A percentile compares a stretch with the other conserved stretches of the same genome.
phyloP scores from a whole-genome alignment of 192 early-diverging fungal species.

The Dissophora ornata region DNA sequence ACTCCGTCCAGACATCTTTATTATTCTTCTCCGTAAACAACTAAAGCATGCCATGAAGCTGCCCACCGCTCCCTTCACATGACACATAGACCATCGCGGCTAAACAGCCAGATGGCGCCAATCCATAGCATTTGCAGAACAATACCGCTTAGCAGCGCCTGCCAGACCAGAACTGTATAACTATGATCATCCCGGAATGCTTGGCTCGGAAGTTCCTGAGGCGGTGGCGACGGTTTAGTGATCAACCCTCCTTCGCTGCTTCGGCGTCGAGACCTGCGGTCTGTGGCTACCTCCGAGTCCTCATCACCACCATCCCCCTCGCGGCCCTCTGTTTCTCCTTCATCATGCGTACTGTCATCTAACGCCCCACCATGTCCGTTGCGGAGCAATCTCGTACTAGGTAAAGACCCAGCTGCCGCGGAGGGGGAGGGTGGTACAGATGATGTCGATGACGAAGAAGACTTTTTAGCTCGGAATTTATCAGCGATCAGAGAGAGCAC shows the following conservation, averaged over 20 bases:
- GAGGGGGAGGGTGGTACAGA: no score
- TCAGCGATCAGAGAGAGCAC: constrained; percentile 22
- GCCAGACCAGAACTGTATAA: constrained; percentile 17
- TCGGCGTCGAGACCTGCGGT: no score
- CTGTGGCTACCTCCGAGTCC: not conserved
- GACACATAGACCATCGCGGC: constrained; percentile 27
- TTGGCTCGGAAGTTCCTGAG: no score
- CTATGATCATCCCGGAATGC: no score
- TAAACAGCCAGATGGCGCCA: constrained; percentile 27
- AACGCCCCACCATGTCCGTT: no score
- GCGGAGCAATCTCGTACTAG: not conserved
- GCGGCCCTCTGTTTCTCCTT: not conserved
- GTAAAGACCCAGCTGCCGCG: not conserved
- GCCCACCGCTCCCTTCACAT: no score
- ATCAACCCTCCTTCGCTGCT: no score
- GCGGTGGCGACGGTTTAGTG: no score
- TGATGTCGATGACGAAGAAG: not conserved
- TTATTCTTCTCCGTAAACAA: no score
- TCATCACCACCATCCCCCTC: not conserved
- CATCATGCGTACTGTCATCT: not conserved
- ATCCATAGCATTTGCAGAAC: constrained; percentile 32
- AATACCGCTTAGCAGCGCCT: constrained; percentile 27
- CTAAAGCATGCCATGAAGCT: no score
- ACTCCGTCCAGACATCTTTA: no score
- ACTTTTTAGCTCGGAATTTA: not conserved